These are phyloP conservation scores for Berberis vulgaris DNA, from an alignment of 164 flowering plant species.

Conservation along the genomic window DNA sequence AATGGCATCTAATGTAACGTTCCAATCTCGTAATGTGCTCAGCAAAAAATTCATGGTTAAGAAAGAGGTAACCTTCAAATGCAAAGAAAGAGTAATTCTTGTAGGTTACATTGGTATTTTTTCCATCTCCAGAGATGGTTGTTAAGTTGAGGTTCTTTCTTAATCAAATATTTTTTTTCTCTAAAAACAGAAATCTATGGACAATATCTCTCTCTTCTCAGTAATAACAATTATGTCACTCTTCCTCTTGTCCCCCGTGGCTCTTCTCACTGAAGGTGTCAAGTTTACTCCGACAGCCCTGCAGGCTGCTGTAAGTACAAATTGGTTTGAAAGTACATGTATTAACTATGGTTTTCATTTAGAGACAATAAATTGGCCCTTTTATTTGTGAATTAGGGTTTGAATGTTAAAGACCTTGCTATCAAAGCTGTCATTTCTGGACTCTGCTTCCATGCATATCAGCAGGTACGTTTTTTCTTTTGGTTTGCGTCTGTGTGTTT, in stretches of 20 bases:
- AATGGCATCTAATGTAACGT: constrained; percentile 90
- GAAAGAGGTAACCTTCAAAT: constrained; percentile 43
- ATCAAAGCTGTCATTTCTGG: constrained; percentile 67
- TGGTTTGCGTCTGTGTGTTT: not conserved
- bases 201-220: constrained; percentile 71
- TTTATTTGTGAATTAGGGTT: constrained; percentile 33
- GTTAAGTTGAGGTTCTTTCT: constrained; percentile 7
- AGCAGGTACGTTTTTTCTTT: constrained; percentile 50
- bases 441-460: constrained; percentile 96
- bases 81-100: not conserved
- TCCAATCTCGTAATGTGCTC: constrained; percentile 91
- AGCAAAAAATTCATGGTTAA: constrained; percentile 92
- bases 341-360: not conserved
- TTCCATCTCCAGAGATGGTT: not conserved
- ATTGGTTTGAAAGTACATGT: not conserved
- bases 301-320: constrained; percentile 52
- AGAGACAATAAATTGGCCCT: not conserved
- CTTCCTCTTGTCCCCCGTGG: constrained; percentile 38
- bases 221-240: constrained; percentile 69
- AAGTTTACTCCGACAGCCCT: constrained; percentile 64
- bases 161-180: not conserved
- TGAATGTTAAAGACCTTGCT: constrained; percentile 55
- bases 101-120: not conserved
- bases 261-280: constrained; percentile 61
- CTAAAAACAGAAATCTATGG: constrained; percentile 70